A percentile compares a stretch with the other conserved stretches of the same genome.
Conservation (phyloP, 2,329 filamentous ascomycete species). For the Beauveria medogensis region DNA sequence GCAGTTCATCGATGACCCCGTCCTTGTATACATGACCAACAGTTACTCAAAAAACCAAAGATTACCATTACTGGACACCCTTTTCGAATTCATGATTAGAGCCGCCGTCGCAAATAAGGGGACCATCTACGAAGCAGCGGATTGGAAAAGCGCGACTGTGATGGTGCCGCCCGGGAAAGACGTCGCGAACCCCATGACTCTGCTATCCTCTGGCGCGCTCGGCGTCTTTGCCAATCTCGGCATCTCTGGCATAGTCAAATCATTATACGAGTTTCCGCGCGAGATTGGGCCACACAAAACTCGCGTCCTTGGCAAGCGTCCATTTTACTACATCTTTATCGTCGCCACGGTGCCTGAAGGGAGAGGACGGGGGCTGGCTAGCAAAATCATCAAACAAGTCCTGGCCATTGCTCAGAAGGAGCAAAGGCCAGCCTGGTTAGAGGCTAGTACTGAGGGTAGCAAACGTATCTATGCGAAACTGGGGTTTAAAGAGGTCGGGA, state of each 20-base stretch:
- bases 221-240: neutral
- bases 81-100: neutral
- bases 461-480: neutral
- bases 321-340: neutral
- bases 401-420: neutral
- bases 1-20: constrained; percentile 19
- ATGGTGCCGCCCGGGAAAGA: neutral
- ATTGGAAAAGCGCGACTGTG: neutral
- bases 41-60: neutral
- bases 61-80: neutral
- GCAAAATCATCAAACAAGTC: neutral
- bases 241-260: neutral
- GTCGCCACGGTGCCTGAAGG: neutral
- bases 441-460: neutral
- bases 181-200: neutral
- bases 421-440: neutral
- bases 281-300: neutral
- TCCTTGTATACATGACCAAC: neutral
- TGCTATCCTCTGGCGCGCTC: neutral
- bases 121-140: neutral
- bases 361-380: neutral
- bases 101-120: neutral
- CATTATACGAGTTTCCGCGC: neutral
- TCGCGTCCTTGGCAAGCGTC: neutral
- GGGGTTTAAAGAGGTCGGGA: neutral